These are phyloP conservation scores for Heritiera littoralis DNA, from an alignment of 345 rosid species.

Conservation along the genomic window DNA sequence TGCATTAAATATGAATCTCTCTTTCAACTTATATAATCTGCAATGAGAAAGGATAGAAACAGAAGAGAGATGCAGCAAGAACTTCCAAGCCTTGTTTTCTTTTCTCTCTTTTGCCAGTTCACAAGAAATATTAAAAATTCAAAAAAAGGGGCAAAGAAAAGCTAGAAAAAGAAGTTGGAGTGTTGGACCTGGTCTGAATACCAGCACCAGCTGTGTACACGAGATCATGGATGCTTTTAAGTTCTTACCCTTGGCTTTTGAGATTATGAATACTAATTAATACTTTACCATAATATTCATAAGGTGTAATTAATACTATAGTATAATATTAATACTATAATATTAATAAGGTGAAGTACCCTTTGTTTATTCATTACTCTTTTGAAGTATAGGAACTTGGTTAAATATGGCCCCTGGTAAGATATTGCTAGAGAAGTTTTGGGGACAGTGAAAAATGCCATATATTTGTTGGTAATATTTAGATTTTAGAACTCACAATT, in stretches of 20 bases:
- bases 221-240: slow-evolving; percentile 29
- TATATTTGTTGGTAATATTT: slow-evolving; percentile 16
- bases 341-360: background rate
- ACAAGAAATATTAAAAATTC: slow-evolving; percentile 14
- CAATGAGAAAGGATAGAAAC: slow-evolving; percentile 18
- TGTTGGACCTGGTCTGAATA: slow-evolving; percentile 28
- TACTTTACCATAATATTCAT: background rate
- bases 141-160: background rate
- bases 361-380: background rate
- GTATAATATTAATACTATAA: no score
- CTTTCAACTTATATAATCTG: slow-evolving; percentile 27
- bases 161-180: slow-evolving; percentile 9
- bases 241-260: slow-evolving; percentile 23
- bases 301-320: background rate
- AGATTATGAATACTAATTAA: background rate
- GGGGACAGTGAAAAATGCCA: slow-evolving; percentile 19
- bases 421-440: background rate
- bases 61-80: slow-evolving; percentile 29
- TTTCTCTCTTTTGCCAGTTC: slow-evolving; percentile 36
- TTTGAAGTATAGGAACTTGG: background rate
- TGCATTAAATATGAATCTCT: slow-evolving; percentile 19
- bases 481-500: no score
- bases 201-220: slow-evolving; percentile 23
- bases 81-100: slow-evolving; percentile 22
- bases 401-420: slow-evolving; percentile 2